Percentiles rank a stretch among this genome's conserved stretches.
phyloP scores from a whole-genome alignment of 306 rosid species.

The Macrotyloma uniflorum region DNA sequence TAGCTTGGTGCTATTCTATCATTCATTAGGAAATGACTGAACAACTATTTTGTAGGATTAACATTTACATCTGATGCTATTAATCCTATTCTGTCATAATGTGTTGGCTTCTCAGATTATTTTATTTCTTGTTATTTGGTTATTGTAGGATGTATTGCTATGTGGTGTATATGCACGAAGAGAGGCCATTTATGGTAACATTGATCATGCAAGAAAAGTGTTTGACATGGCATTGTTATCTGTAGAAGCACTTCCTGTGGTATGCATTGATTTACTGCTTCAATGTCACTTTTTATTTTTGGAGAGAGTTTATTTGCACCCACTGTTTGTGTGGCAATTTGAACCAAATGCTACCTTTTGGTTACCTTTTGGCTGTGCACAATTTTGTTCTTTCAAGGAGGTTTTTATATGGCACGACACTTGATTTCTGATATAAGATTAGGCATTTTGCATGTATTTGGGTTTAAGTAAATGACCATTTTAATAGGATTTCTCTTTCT shows the following conservation, averaged over 20 bases:
- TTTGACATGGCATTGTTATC: slow-evolving; percentile 94
- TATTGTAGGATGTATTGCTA: slow-evolving; percentile 74
- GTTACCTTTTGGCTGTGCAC: neutral
- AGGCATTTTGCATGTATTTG: neutral
- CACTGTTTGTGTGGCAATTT: neutral
- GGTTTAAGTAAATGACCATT: neutral
- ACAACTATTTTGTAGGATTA: slow-evolving; percentile 8
- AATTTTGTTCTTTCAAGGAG: neutral
- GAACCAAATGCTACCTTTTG: neutral
- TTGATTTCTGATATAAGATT: neutral
- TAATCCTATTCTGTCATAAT: neutral
- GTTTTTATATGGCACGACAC: neutral
- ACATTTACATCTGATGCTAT: slow-evolving; percentile 23
- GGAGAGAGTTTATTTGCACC: neutral
- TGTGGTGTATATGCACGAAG: slow-evolving; percentile 94
- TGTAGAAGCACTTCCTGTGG: slow-evolving; percentile 80
- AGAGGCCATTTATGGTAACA: slow-evolving; percentile 84
- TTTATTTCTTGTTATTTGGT: slow-evolving; percentile 21
- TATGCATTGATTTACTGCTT: slow-evolving; percentile 42
- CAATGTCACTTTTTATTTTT: neutral
- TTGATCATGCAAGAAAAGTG: slow-evolving; percentile 86
- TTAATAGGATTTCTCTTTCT: neutral
- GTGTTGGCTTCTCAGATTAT: slow-evolving; percentile 12
- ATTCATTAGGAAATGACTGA: slow-evolving; percentile 14
- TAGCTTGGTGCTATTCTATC: slow-evolving; percentile 17